phyloP scores from a whole-genome alignment of 2,329 filamentous ascomycete genomes.

The Ascochyta fabae region DNA sequence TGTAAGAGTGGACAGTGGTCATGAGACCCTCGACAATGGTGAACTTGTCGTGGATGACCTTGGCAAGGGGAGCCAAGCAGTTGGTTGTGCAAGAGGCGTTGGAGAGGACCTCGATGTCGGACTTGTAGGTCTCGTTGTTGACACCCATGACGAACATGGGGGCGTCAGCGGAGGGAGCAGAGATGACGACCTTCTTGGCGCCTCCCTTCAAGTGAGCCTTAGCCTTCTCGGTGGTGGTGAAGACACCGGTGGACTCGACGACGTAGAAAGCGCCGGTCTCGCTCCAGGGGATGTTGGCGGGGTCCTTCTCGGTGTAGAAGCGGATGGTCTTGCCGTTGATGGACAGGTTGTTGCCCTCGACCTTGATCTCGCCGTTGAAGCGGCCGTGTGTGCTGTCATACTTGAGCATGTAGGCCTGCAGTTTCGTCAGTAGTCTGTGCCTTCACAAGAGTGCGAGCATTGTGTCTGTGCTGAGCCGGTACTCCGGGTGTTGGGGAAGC shows the following conservation, averaged over 20 bases:
- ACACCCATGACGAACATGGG: slow-evolving; percentile 99
- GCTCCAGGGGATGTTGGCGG: slow-evolving; percentile 86
- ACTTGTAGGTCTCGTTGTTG: slow-evolving; percentile 93
- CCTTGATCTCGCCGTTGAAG: slow-evolving; percentile 91
- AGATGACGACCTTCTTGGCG: slow-evolving; percentile 92
- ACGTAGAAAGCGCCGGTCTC: slow-evolving; percentile 90
- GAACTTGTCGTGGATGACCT: slow-evolving; percentile 99
- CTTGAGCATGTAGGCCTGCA: slow-evolving; percentile 97
- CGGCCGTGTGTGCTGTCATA: slow-evolving; percentile 96
- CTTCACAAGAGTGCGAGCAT: background rate
- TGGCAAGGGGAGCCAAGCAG: slow-evolving; percentile 98
- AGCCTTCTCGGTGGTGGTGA: slow-evolving; percentile 98
- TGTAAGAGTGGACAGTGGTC: slow-evolving; percentile 99
- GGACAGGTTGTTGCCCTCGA: slow-evolving; percentile 73
- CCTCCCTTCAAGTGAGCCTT: slow-evolving; percentile 92
- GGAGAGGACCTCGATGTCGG: slow-evolving; percentile 90
- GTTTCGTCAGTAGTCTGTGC: slow-evolving; percentile 36
- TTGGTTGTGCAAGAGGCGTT: slow-evolving; percentile 99
- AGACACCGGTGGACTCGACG: slow-evolving; percentile 97
- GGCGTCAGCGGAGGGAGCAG: slow-evolving; percentile 89
- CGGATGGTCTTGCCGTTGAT: slow-evolving; percentile 95
- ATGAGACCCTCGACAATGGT: slow-evolving; percentile 98
- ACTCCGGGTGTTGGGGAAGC: slow-evolving; percentile 51
- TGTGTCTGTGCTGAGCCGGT: background rate
- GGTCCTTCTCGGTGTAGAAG: slow-evolving; percentile 95